Evolutionary conservation across 768 basidiomycete species (phyloP), one percentile per base, ranked within the genome.

Genomic region (Rubroboletus pulcherrimus): DNA sequence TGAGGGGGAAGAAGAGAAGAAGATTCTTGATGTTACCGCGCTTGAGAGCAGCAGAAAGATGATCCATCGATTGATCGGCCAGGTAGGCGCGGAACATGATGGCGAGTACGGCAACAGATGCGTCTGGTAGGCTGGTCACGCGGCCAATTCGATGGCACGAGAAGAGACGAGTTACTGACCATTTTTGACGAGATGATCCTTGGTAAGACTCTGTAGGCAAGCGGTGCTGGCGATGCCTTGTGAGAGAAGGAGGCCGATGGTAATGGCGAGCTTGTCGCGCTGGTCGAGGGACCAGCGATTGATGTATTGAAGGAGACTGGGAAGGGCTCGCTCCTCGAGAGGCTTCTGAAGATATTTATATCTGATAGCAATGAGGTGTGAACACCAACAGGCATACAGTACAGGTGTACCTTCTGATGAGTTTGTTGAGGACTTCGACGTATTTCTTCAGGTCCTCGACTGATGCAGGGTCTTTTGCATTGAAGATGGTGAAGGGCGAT

Each of bases 261-360:
- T 85, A 55, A 86, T 78, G 40, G 90, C 82, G 51, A 98, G 78
- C 75, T 94, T 96, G 68, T 93, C 87, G 58, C 86, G 83, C 75
- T 91, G 85, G 15, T 75, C 78, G 5, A 81, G 70, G 3, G 85
- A 73, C 93, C 93, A 98, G 66, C 89, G 88, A 67, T 91, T 84
- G 69, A 87, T 84, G 67, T 93, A 93, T 73, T 98, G 94, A 56
- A 99, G 75, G 47, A 98, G 79, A 43, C 80, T 80, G 4, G 92
- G 91, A 14, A 98, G 80, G 52, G 91, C 81, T 35, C 79, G 81
- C 70, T 86, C 88, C 73, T 98, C 96, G 46, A 99, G 85, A 42
- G 96, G 93, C 73, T 89, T 93, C 74, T 98, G 96, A 65, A 99
- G 91, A 81, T 98, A 99, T 75, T 98, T 98, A 81, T 98, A 98